A percentile compares a stretch with the other conserved stretches of the same genome.
phyloP scores from a whole-genome alignment of 148 eudicot genomes.

The Limonium bicolor region DNA sequence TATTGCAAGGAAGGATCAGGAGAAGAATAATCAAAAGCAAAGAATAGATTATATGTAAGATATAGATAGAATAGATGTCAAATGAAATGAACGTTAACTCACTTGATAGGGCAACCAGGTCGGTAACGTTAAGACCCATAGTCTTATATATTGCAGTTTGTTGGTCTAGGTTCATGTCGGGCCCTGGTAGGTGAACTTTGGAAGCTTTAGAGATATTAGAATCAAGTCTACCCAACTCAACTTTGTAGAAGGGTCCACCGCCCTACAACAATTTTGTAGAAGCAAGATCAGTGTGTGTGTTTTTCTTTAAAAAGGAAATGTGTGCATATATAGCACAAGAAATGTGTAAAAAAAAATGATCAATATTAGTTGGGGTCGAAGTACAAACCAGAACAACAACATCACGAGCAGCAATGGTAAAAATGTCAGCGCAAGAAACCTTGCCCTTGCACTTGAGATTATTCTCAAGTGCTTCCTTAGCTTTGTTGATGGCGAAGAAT shows the following conservation, averaged over 20 bases:
- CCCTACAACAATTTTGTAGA: too few relatives aligned
- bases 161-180: conserved; percentile 30
- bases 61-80: too few relatives aligned
- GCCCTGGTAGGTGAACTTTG: conserved; percentile 45
- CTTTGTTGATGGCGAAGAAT: conserved; percentile 11
- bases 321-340: too few relatives aligned
- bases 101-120: conserved; percentile 63
- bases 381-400: conserved; percentile 11
- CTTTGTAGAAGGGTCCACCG: conserved; percentile 53
- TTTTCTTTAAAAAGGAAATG: too few relatives aligned
- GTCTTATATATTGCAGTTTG: conserved; percentile 30
- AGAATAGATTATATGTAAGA: too few relatives aligned
- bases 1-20: too few relatives aligned
- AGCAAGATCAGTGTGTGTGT: too few relatives aligned
- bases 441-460: conserved; percentile 24
- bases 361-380: too few relatives aligned
- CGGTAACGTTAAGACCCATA: conserved; percentile 37
- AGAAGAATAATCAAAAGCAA: too few relatives aligned
- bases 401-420: conserved; percentile 42
- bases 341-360: too few relatives aligned
- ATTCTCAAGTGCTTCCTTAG: conserved; percentile 33
- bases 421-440: conserved; percentile 42
- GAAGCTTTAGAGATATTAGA: conserved; percentile 31
- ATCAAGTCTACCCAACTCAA: conserved; percentile 66
- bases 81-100: too few relatives aligned